These are phyloP conservation scores for Colletotrichum tamarilloi DNA, from an alignment of 2,329 filamentous ascomycete species.

Conservation along the genomic window DNA sequence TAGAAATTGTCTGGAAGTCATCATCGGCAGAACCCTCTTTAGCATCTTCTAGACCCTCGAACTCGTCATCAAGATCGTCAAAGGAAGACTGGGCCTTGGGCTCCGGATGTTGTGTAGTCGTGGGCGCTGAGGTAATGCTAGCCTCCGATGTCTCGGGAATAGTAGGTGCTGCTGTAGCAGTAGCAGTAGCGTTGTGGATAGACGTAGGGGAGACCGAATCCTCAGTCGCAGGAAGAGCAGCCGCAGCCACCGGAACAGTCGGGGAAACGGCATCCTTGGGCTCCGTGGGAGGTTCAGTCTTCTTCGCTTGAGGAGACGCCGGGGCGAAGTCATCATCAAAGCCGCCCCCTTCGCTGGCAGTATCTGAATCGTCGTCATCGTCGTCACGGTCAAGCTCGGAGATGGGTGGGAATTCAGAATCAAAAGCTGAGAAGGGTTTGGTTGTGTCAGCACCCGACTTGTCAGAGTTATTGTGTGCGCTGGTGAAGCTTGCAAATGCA, in stretches of 20 bases:
- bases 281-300: conserved; percentile 36
- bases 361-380: conserved; percentile 82
- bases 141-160: conserved; percentile 33
- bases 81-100: conserved; percentile 64
- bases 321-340: conserved; percentile 95
- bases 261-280: conserved; percentile 35
- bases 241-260: conserved; percentile 46
- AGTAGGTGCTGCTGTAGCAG: conserved; percentile 43
- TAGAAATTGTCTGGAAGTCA: conserved; percentile 80
- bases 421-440: conserved; percentile 65
- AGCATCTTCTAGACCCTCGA: conserved; percentile 85
- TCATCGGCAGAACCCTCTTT: conserved; percentile 84
- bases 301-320: conserved; percentile 59
- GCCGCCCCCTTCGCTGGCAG: conserved; percentile 80
- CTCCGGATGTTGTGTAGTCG: conserved; percentile 38
- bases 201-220: conserved; percentile 4
- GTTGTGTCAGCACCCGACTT: conserved; percentile 53
- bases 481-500: conserved; percentile 81
- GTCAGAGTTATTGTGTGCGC: conserved; percentile 61
- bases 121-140: conserved; percentile 38
- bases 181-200: conserved; percentile 21
- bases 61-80: conserved; percentile 82
- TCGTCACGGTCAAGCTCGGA: conserved; percentile 80
- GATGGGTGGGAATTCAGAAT: conserved; percentile 92
- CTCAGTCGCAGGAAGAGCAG: background rate